Evolutionary conservation across 2,329 filamentous ascomycete species (phyloP).

Genomic region (Periconia sp.): DNA sequence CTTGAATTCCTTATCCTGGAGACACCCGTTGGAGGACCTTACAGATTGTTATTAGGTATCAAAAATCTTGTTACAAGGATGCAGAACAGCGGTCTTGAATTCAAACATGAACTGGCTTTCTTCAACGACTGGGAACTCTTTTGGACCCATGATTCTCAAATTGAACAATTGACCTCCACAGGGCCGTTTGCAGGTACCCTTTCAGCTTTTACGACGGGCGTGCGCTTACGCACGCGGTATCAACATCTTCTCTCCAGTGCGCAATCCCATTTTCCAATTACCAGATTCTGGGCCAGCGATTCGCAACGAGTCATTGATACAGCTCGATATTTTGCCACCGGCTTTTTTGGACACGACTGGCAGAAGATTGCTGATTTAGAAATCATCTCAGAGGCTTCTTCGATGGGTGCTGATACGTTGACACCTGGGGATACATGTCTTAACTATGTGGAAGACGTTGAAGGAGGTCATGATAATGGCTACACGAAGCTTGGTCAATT

Average conservation of each 20-base stretch:
- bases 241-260: conserved; percentile 45
- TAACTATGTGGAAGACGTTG: conserved; percentile 41
- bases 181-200: conserved; percentile 60
- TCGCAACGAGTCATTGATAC: conserved; percentile 59
- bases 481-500: conserved; percentile 51
- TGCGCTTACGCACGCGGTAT: conserved; percentile 57
- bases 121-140: conserved; percentile 59
- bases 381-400: conserved; percentile 55
- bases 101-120: conserved; percentile 57
- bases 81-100: conserved; percentile 39
- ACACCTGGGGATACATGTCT: conserved; percentile 56
- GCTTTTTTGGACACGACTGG: conserved; percentile 58
- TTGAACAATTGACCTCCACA: conserved; percentile 58
- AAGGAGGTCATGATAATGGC: conserved; percentile 54
- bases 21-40: background rate
- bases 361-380: conserved; percentile 43
- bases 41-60: conserved; percentile 42
- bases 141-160: conserved; percentile 46
- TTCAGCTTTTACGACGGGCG: conserved; percentile 56
- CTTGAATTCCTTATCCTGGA: background rate
- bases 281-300: conserved; percentile 57
- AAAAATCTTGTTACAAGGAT: conserved; percentile 53
- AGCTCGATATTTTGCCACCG: conserved; percentile 56
- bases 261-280: conserved; percentile 12
- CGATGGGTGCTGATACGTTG: conserved; percentile 57